Percentiles rank a stretch among this genome's conserved stretches.
phyloP scores from a whole-genome alignment of 257 asterid genomes.

The Lycium ferocissimum region DNA sequence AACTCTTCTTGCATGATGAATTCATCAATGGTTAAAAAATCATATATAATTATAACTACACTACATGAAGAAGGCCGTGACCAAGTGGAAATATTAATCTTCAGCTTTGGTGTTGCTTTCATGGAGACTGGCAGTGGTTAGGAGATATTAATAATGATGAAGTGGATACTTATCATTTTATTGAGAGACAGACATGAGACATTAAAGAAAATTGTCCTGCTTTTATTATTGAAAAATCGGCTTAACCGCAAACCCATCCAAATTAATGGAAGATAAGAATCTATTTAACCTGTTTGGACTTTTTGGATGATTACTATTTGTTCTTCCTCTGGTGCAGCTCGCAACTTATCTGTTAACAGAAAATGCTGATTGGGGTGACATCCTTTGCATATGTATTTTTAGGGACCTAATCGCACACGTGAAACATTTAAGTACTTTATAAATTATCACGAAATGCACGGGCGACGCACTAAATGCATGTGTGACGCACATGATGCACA shows the following conservation, averaged over 20 bases:
- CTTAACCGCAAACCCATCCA: neutral
- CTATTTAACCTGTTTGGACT: neutral
- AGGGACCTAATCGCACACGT: neutral
- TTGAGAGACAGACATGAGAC: too few species aligned
- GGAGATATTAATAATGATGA: neutral
- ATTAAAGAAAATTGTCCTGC: neutral
- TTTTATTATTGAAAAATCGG: neutral
- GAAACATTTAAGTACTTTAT: neutral
- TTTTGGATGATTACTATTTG: neutral
- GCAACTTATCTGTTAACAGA: neutral
- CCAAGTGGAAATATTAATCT: neutral
- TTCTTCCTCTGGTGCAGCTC: neutral
- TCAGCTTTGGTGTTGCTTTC: neutral
- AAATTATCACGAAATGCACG: too few species aligned
- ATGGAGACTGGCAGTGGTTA: neutral
- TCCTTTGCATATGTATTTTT: neutral
- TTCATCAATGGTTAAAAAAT: too few species aligned
- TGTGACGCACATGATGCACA: too few species aligned
- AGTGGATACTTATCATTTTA: neutral
- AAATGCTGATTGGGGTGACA: neutral
- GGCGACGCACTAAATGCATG: too few species aligned
- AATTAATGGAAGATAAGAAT: neutral
- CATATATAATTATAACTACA: neutral
- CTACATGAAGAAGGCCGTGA: too few species aligned
- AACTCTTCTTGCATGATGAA: too few species aligned